A percentile compares a stretch with the other conserved stretches of the same genome.
phyloP scores from a whole-genome alignment of 176 grass and related monocot species.

The Juncus inflexus region DNA sequence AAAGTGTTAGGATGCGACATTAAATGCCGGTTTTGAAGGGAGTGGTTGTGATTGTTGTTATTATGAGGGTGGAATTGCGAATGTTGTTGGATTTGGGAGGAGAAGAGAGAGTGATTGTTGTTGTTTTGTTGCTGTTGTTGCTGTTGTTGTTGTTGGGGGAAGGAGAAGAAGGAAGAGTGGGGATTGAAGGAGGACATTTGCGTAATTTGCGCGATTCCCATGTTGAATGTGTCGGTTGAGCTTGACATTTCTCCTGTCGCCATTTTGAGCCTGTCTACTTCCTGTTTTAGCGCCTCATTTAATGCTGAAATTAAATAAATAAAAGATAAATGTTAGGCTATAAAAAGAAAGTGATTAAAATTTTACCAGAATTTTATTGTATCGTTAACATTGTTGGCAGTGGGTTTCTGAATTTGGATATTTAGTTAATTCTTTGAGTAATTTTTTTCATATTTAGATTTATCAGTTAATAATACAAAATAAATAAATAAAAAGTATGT shows the following conservation, averaged over 20 bases:
- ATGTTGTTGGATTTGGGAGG: slow-evolving; percentile 39
- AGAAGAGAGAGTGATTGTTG: slow-evolving; percentile 31
- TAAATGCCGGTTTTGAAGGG: slow-evolving; percentile 48
- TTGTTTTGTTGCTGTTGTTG: slow-evolving; percentile 48
- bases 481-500: too few species aligned
- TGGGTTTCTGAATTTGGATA: too few species aligned
- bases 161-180: slow-evolving; percentile 56
- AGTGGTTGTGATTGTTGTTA: slow-evolving; percentile 21
- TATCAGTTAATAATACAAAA: too few species aligned
- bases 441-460: too few species aligned
- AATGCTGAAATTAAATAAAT: slow-evolving; percentile 56
- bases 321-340: background rate
- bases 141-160: slow-evolving; percentile 31
- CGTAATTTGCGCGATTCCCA: slow-evolving; percentile 69
- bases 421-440: too few species aligned
- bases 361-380: too few species aligned
- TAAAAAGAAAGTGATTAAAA: too few species aligned
- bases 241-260: slow-evolving; percentile 82
- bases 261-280: slow-evolving; percentile 87
- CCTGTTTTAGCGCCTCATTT: slow-evolving; percentile 90
- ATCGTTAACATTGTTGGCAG: too few species aligned
- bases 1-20: slow-evolving; percentile 47
- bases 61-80: slow-evolving; percentile 53
- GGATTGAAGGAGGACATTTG: slow-evolving; percentile 56
- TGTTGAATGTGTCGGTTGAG: slow-evolving; percentile 49